phyloP scores from a whole-genome alignment of 495 filamentous ascomycete species.

The Oidiodendron maius region DNA sequence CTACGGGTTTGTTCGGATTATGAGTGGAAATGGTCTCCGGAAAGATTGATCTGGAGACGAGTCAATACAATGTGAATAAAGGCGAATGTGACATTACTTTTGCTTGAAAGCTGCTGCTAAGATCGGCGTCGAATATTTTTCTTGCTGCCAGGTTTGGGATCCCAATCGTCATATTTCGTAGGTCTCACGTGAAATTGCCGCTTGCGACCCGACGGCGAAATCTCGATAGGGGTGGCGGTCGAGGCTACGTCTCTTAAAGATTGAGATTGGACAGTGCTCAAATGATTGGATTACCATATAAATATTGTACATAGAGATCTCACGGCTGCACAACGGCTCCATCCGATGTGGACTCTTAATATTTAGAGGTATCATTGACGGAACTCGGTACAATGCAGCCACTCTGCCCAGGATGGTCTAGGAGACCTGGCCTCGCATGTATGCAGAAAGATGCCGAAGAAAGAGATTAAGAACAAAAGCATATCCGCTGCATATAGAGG shows the following conservation, averaged over 20 bases:
- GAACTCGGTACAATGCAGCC: conserved; percentile 19
- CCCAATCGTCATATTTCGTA: conserved; percentile 1
- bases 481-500: conserved; percentile 23
- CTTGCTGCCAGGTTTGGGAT: not conserved
- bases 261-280: not conserved
- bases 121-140: too few species aligned
- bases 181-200: too few species aligned
- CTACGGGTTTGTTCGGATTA: too few species aligned
- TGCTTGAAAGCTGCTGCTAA: too few species aligned
- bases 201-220: too few species aligned
- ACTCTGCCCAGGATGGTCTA: conserved; percentile 17
- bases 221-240: too few species aligned
- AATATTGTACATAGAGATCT: not conserved
- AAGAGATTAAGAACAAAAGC: conserved; percentile 12
- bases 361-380: conserved; percentile 20
- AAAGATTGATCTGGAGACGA: too few species aligned
- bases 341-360: not conserved
- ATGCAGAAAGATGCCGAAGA: conserved; percentile 18
- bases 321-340: not conserved
- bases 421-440: conserved; percentile 6
- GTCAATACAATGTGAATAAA: too few species aligned
- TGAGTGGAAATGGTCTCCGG: too few species aligned
- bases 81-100: too few species aligned
- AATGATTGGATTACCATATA: not conserved
- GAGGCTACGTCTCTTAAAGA: too few species aligned